These are phyloP conservation scores for Taiwanofungus camphoratus DNA, from an alignment of 1,284 basidiomycete species.

Conservation along the genomic window DNA sequence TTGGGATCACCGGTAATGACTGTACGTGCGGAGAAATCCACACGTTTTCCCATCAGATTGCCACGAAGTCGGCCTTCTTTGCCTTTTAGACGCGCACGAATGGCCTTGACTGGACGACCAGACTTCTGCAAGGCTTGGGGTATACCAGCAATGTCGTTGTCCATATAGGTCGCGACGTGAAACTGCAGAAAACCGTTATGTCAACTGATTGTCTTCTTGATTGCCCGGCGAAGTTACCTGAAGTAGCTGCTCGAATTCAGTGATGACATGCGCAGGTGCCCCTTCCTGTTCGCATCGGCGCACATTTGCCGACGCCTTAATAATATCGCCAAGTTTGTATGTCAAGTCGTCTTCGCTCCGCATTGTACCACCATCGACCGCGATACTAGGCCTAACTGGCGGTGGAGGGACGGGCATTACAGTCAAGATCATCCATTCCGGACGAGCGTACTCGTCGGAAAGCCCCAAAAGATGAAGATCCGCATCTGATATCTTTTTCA, in stretches of 20 bases:
- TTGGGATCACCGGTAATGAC: conserved; percentile 99
- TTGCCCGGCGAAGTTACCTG: conserved; percentile 48
- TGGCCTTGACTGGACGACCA: conserved; percentile 96
- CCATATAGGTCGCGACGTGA: conserved; percentile 99
- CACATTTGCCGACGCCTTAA: conserved; percentile 92
- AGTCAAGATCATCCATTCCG: conserved; percentile 99
- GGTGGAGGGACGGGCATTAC: conserved; percentile 98
- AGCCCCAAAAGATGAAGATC: conserved; percentile 93
- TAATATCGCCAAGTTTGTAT: conserved; percentile 96
- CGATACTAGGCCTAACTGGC: conserved; percentile 95
- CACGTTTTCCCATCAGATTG: conserved; percentile 99
- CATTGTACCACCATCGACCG: conserved; percentile 94
- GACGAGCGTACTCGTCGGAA: conserved; percentile 93
- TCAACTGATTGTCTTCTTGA: conserved; percentile 5
- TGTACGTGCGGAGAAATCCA: conserved; percentile 98
- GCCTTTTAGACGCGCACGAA: conserved; percentile 96
- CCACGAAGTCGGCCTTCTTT: conserved; percentile 98
- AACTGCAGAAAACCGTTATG: conserved; percentile 52
- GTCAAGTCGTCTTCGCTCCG: conserved; percentile 98
- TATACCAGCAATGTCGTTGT: conserved; percentile 98
- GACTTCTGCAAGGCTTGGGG: conserved; percentile 98
- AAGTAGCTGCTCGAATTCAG: conserved; percentile 93
- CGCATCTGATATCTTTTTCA: conserved; percentile 89
- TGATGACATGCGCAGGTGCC: conserved; percentile 92
- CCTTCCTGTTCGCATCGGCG: conserved; percentile 95